phyloP scores from a whole-genome alignment of 208 protist genomes.

The Acanthamoeba quina region DNA sequence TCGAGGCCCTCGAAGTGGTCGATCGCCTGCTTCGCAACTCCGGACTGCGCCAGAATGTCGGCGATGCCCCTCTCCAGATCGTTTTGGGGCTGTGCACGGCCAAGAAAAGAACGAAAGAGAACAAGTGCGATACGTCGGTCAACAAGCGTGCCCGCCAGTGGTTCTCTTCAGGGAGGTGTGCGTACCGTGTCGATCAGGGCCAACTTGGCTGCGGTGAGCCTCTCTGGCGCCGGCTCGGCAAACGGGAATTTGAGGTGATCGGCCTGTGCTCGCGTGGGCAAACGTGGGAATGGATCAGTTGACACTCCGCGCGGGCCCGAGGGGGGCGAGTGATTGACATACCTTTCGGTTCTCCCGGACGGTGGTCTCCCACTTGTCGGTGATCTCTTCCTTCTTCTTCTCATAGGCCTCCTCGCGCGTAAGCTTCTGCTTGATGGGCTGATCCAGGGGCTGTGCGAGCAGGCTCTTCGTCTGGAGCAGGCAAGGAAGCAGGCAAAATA shows the following conservation, averaged over 20 bases:
- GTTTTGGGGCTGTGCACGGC: background rate
- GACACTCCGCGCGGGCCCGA: background rate
- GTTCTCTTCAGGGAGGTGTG: background rate
- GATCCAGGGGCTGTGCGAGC: constrained; percentile 19
- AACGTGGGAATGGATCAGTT: background rate
- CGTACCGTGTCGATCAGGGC: constrained; percentile 19
- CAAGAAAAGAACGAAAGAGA: background rate
- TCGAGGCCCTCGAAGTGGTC: constrained; percentile 9
- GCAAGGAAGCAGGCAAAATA: background rate
- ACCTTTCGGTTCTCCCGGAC: constrained; percentile 64
- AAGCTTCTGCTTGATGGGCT: constrained; percentile 35
- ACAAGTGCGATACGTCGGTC: background rate
- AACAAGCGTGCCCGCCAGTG: background rate
- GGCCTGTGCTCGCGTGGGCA: background rate
- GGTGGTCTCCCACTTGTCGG: constrained; percentile 65
- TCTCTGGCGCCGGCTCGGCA: background rate
- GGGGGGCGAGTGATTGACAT: background rate
- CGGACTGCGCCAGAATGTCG: constrained; percentile 45
- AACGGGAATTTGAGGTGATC: constrained; percentile 58
- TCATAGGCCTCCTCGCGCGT: constrained; percentile 55
- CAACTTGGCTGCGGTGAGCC: background rate
- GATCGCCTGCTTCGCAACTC: constrained; percentile 36
- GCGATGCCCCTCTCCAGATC: constrained; percentile 63
- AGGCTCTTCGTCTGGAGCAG: constrained; percentile 8
- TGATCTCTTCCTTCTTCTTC: constrained; percentile 25